Conservation (phyloP, 2,329 filamentous ascomycete species). For the Tolypocladium sp. region DNA sequence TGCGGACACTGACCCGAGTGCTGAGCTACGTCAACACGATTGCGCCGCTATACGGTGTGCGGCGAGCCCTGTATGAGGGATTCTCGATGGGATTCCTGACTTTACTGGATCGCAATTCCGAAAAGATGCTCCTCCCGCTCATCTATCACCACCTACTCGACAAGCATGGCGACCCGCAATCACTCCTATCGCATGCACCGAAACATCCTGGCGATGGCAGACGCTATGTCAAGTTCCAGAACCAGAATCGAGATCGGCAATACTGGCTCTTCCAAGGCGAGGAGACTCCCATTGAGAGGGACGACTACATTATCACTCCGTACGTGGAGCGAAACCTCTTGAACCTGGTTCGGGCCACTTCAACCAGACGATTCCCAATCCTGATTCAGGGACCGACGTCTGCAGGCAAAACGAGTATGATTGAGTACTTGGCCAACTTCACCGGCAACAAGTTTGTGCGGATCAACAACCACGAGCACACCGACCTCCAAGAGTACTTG, state of each 20-base stretch:
- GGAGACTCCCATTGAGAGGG: constrained; percentile 54
- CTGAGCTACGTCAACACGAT: constrained; percentile 83
- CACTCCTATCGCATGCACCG: constrained; percentile 70
- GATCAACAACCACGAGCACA: constrained; percentile 99
- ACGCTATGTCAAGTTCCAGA: constrained; percentile 71
- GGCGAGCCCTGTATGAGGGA: constrained; percentile 83
- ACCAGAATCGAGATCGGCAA: constrained; percentile 55
- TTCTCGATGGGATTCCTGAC: constrained; percentile 98
- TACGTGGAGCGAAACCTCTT: constrained; percentile 93
- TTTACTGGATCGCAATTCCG: constrained; percentile 72
- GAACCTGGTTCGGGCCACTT: constrained; percentile 88
- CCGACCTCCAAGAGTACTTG: constrained; percentile 93
- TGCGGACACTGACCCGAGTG: constrained; percentile 85
- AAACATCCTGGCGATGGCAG: constrained; percentile 68
- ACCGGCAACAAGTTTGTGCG: constrained; percentile 95
- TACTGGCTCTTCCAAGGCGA: constrained; percentile 83
- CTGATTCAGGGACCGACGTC: constrained; percentile 95
- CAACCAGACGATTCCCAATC: constrained; percentile 84
- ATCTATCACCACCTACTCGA: constrained; percentile 75
- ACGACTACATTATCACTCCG: constrained; percentile 92
- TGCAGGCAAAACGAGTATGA: constrained; percentile 98
- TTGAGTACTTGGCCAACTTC: constrained; percentile 92
- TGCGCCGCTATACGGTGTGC: constrained; percentile 71
- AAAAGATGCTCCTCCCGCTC: constrained; percentile 66
- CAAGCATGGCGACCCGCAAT: constrained; percentile 55